Evolutionary conservation across 1,139 yeast genomes (phyloP).

Genomic region (Magnusiomyces fungicola): DNA sequence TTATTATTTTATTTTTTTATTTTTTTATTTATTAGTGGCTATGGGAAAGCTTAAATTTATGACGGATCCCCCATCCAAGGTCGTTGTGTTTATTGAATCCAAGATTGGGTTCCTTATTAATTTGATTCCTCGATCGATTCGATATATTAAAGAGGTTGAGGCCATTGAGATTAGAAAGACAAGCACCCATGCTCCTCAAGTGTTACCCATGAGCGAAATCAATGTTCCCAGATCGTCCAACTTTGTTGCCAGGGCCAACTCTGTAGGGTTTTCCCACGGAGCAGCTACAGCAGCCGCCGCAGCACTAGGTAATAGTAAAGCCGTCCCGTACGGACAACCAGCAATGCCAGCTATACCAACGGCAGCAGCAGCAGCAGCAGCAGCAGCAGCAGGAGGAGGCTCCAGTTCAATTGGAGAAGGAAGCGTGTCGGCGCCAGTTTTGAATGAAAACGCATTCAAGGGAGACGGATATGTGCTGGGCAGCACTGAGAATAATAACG

Average conservation of each 20-base stretch:
- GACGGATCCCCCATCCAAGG: conserved; percentile 57
- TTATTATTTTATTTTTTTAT: background rate
- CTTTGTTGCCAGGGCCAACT: background rate
- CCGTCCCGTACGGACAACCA: background rate
- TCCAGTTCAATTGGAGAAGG: no score
- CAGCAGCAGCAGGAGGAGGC: background rate
- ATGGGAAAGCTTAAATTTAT: conserved; percentile 48
- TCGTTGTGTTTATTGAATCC: conserved; percentile 59
- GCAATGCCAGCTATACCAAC: background rate
- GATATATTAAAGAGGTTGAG: conserved; percentile 50
- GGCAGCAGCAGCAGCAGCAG: background rate
- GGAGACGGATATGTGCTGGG: background rate
- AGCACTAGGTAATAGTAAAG: no score
- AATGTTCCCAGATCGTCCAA: background rate
- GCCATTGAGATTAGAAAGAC: conserved; percentile 39
- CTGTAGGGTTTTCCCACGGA: background rate
- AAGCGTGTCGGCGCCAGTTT: no score
- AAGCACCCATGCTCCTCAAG: background rate
- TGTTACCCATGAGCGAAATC: background rate
- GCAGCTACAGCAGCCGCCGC: no score
- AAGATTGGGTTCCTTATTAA: conserved; percentile 45
- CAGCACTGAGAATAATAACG: background rate
- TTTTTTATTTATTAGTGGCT: conserved; percentile 33
- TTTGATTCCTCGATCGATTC: conserved; percentile 47
- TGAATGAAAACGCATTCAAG: background rate